Evolutionary conservation across 1,284 basidiomycete species (phyloP), one percentile per base, ranked within the genome.

Genomic region (Testicularia cyperi): DNA sequence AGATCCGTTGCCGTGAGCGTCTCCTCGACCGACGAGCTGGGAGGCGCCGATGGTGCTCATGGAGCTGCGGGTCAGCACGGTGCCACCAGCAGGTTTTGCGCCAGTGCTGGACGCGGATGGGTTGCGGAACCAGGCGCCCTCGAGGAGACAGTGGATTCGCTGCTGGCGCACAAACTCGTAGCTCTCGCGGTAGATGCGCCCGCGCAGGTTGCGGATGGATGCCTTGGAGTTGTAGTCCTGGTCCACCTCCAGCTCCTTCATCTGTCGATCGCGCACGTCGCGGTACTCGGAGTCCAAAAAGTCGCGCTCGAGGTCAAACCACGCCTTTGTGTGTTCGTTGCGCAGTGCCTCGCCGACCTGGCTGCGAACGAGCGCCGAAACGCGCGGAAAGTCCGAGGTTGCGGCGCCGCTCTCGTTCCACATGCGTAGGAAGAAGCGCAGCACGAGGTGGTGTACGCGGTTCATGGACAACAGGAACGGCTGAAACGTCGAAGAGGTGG

Each of bases 361-460:
- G 80, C 88, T 91, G 35, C 86, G 84, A 28, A 89, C 87, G 18
- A 96, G 79, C 13, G 87, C 88, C 35, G 85, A 83, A 8, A 96
- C 85, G 13, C 91, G 85, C 26, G 83, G 80, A 70, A 95, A 92
- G 38, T 73, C 70, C 18, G 77, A 8, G 12, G 61, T 51, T 9
- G 86, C 85, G 1, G 92, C 90, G 25, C 88, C 87, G 60, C 88
- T 90, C 77, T 96, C 92, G 68, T 83, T 85, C 92, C 92, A 97
- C 86, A 97, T 94, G 24, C 90, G 84, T 21, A 92, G 79, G 80
- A 95, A 95, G 80, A 96, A 95, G 44, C 85, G 85, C 21, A 88
- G 84, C 2, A 88, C 88, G 4, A 94, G 80, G 6, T 83, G 80
- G 77, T 97, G 92, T 9, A 94, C 85, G 28, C 66, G 65, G 63